Base-by-base conservation (phyloP, 1,284 basidiomycete genomes). In the Ustilago tritici region DNA sequence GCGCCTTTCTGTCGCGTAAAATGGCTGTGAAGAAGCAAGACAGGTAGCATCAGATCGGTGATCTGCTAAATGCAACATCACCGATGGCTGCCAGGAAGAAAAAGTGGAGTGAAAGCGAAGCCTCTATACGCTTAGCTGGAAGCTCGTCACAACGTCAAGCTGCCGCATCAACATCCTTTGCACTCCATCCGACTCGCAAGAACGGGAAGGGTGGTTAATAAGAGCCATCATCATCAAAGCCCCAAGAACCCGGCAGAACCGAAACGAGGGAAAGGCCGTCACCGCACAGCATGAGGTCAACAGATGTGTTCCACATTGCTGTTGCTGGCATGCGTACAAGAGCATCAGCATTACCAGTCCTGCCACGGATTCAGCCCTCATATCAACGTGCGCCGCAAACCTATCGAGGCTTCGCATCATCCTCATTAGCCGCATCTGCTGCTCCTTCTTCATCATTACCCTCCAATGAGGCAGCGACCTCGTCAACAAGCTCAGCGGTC, bases 1-100 rank as follows among this genome's bases (percentile, higher is more conserved):
- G 65, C 61, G 63, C 60, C 61, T 32, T 58, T 15, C 46, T 35
- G 61, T 68, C 70, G 70, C 70, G 70, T 73, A 73, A 73, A 72
- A 60, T 38, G 57, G 49, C 34, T 23, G 40, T 31, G 56, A 31
- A 34, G 2, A 19, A 32, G 28, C 38, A 57, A 19, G 6, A 49
- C 15, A 14, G 17, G 5, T 19, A 14, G 35, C 38, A 10, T 40
- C 9, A 14, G 46, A 71, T 71, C 69, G 69, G 63, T 35, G 55
- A 65, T 58, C 14, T 4, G 7, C 3, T 1, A 4, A 3, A 11
- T 23, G n/a, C 28, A 12, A 11, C 32, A 61, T 67, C 70, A 47
- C 55, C 61, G 70, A 73, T 73, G n/a, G 3, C 8, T 28, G 8
- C 4, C 23, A 4, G 43, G 28, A 38, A 56, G 32, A 46, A 56